Evolutionary conservation across 306 rosid genomes (phyloP).

Genomic region (Corylus heterophylla): DNA sequence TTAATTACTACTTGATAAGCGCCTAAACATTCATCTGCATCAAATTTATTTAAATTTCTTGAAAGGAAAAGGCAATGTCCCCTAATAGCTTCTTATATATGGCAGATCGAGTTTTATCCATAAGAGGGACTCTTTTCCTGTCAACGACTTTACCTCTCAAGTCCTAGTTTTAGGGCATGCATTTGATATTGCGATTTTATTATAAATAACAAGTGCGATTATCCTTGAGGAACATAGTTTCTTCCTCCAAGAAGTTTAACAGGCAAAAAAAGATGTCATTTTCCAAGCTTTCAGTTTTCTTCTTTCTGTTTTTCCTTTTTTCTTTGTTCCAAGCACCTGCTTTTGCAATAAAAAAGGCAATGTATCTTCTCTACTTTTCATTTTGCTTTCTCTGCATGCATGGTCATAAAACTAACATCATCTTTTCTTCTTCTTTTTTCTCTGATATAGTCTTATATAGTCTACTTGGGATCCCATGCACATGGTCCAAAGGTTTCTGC

Average conservation of each 20-base stretch:
- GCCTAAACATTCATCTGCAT: no score
- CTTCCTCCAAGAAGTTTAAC: not conserved
- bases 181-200: no score
- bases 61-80: no score
- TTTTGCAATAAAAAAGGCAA: constrained; percentile 54
- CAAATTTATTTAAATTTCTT: no score
- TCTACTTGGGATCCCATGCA: constrained; percentile 73
- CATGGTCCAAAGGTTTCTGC: constrained; percentile 47
- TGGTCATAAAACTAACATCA: not conserved
- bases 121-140: not conserved
- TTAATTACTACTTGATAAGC: no score
- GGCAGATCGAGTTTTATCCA: no score
- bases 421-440: no score
- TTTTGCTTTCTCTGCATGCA: constrained; percentile 1
- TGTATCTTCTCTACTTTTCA: not conserved
- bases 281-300: constrained; percentile 28
- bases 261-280: constrained; percentile 36
- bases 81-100: no score
- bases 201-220: no score
- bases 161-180: no score
- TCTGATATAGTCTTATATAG: constrained; percentile 54
- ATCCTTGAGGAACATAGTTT: not conserved
- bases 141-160: no score
- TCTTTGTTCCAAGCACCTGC: constrained; percentile 50
- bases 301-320: constrained; percentile 29